A percentile compares a stretch with the other conserved stretches of the same genome.
These are phyloP conservation scores for Sporothrix pallida DNA, from an alignment of 2,329 filamentous ascomycete species.

Conservation along the genomic window DNA sequence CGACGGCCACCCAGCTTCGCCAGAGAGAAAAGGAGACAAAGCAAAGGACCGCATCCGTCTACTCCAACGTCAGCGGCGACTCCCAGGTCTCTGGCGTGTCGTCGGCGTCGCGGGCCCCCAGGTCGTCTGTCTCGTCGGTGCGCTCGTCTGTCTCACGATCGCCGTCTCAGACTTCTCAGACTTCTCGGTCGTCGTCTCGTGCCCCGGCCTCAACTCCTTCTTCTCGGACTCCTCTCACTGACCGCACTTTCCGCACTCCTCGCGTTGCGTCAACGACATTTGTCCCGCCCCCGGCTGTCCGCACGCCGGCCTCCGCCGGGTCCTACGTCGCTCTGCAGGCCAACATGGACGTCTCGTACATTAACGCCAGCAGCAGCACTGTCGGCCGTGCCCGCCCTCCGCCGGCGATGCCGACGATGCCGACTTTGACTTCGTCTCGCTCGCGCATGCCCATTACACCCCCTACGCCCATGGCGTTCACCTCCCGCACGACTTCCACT, in stretches of 20 bases:
- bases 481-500: not conserved
- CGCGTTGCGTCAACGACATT: conserved; percentile 16
- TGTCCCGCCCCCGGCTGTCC: not conserved
- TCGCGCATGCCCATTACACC: not conserved
- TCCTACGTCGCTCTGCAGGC: conserved; percentile 34
- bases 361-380: not conserved
- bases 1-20: not conserved
- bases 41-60: not conserved
- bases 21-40: not conserved
- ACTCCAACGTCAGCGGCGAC: not conserved
- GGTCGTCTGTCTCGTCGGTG: not conserved
- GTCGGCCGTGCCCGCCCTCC: not conserved
- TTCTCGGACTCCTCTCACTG: not conserved
- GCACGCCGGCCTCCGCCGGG: not conserved
- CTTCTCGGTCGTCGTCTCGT: no score
- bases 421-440: not conserved
- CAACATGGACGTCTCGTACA: not conserved
- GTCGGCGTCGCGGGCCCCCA: no score
- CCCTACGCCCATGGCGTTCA: no score
- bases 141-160: not conserved
- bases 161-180: not conserved
- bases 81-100: no score
- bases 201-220: not conserved
- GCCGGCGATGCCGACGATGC: no score
- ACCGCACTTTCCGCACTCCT: not conserved